Conservation (phyloP, 305 asterid species). For the Rubia peregrina region DNA sequence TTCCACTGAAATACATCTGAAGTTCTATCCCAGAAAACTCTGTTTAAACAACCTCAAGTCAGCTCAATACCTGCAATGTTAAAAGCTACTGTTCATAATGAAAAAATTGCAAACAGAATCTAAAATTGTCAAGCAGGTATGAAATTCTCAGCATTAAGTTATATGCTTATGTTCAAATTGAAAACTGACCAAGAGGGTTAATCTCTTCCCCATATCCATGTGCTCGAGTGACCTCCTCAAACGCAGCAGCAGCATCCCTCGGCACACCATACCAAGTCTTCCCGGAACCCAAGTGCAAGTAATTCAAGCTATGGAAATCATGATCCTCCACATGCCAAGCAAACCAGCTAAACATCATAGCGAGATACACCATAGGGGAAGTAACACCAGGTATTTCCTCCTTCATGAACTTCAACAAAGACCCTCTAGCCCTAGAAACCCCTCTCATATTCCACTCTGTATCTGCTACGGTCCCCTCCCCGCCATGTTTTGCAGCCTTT, state of each 20-base stretch:
- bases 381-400: conserved; percentile 99
- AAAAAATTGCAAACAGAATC: neutral
- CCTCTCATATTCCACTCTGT: conserved; percentile 99
- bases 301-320: conserved; percentile 98
- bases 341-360: conserved; percentile 99
- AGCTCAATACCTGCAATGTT: neutral
- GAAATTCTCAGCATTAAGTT: neutral
- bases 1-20: neutral
- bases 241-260: conserved; percentile 83
- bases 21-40: no score
- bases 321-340: conserved; percentile 99
- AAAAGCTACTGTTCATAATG: neutral
- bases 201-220: conserved; percentile 98
- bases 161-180: neutral
- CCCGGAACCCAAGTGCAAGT: conserved; percentile 79
- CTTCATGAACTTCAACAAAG: conserved; percentile 91
- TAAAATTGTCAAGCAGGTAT: neutral
- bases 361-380: conserved; percentile 96
- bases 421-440: conserved; percentile 77
- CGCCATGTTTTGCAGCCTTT: conserved; percentile 34
- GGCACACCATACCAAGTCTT: conserved; percentile 99
- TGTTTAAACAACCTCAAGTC: neutral
- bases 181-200: conserved; percentile 79
- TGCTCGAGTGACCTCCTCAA: conserved; percentile 87
- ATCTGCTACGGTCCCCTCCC: conserved; percentile 50